Evolutionary conservation across 306 rosid genomes (phyloP), one percentile per base, ranked within the genome.

Genomic region (Mimosa bimucronata): DNA sequence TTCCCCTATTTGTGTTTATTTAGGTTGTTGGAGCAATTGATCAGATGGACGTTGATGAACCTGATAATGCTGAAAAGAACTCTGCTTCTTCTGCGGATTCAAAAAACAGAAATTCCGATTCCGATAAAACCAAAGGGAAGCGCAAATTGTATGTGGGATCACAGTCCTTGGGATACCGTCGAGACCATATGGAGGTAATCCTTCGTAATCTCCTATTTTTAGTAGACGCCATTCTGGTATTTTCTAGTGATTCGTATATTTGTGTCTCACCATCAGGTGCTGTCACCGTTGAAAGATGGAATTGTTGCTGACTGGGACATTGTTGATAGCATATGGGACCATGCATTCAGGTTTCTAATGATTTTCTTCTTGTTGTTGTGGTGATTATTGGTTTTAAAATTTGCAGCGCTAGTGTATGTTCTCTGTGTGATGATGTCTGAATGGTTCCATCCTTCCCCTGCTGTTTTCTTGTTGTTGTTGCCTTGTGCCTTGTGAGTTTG

Each of bases 321-420:
- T 81, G 97, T 93, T 80, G 98, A 93, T 84, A 88, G 87, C 89
- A 93, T 95, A 83, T 95, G 98, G 99, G 99, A 95, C 74, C 99
- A 95, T 78, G 99, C 99, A 75, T 90, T 95, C 80, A 91, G 97
- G 99, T 95, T 71, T 26, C 42, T 81, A 38, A 71, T 72, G 74
- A 79, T 73, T 62, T 10, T 87, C 44, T 80, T 69, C 15, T 41
- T 4, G 6, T 69, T 12, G 6, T 69, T 12, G 5, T 66, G 31
- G 42, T 71, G 31, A 42, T 38, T 48, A 38, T 82, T 75, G 14
- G 64, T 50, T 79, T 76, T 53, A 18, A 55, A 19, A 64, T 42
- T 77, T 64, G 61, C 48, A 53, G 45, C 23, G 10, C 34, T 67
- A 21, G 34, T 45, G 69, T 69, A 14, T 76, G 31, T 65, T 65